A percentile compares a stretch with the other conserved stretches of the same genome.
phyloP scores from a whole-genome alignment of 768 basidiomycete genomes.

The Glaciozyma martinii region DNA sequence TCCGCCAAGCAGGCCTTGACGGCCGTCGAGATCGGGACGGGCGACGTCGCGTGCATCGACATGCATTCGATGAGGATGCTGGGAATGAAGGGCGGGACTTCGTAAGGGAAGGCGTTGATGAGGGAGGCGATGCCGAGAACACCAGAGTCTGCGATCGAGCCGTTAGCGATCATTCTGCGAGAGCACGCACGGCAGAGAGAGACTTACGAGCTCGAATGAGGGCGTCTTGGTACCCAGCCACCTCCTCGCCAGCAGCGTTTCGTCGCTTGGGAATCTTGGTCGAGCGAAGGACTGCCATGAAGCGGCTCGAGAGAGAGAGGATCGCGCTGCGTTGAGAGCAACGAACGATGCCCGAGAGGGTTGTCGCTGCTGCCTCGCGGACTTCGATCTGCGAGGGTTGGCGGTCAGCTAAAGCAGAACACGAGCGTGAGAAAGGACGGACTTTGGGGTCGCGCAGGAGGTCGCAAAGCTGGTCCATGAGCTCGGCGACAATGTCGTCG shows the following conservation, averaged over 20 bases:
- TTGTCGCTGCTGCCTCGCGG: constrained; percentile 35
- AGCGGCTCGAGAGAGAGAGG: constrained; percentile 55
- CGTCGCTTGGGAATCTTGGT: constrained; percentile 56
- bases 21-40: constrained; percentile 44
- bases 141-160: constrained; percentile 52
- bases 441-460: constrained; percentile 54
- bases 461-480: constrained; percentile 72
- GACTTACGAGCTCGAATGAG: constrained; percentile 56
- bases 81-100: constrained; percentile 90
- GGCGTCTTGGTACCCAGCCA: constrained; percentile 57
- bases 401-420: constrained; percentile 36
- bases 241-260: constrained; percentile 42
- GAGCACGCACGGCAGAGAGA: background rate
- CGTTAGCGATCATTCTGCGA: background rate
- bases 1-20: constrained; percentile 34
- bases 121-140: constrained; percentile 90
- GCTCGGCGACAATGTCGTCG: constrained; percentile 64
- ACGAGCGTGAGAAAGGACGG: constrained; percentile 39
- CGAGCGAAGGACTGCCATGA: constrained; percentile 61
- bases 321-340: constrained; percentile 44
- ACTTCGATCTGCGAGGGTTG: constrained; percentile 22
- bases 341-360: constrained; percentile 42
- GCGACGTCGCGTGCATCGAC: constrained; percentile 77
- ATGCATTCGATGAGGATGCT: constrained; percentile 67
- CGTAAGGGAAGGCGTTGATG: constrained; percentile 90